Percentiles rank a stretch among this genome's conserved stretches.
Evolutionary conservation across 179 eudicot species (phyloP).

Genomic region (Drosera spatulata): DNA sequence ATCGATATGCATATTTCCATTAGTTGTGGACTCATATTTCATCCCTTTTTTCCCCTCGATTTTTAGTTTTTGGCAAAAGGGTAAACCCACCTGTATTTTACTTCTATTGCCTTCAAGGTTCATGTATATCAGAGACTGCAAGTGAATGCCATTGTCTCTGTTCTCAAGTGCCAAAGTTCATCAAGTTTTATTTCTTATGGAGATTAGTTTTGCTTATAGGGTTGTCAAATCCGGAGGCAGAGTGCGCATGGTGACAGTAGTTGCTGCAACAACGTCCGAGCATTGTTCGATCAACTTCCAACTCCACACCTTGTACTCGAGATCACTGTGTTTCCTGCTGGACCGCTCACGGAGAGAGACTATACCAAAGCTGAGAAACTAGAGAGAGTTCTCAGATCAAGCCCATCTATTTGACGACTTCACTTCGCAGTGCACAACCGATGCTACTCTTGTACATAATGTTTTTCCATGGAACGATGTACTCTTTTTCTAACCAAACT

Average conservation of each 20-base stretch:
- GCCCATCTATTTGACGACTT: slow-evolving; percentile 52
- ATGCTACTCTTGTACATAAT: too few relatives aligned
- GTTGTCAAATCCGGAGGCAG: slow-evolving; percentile 95
- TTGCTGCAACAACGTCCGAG: slow-evolving; percentile 91
- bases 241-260: slow-evolving; percentile 96
- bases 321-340: slow-evolving; percentile 89
- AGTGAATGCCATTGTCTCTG: too few relatives aligned
- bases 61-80: too few relatives aligned
- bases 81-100: too few relatives aligned
- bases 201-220: slow-evolving; percentile 28
- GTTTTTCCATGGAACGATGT: too few relatives aligned
- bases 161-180: neutral
- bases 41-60: too few relatives aligned
- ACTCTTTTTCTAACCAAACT: too few relatives aligned
- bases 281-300: slow-evolving; percentile 91
- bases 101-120: too few relatives aligned
- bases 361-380: slow-evolving; percentile 85
- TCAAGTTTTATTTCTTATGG: neutral
- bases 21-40: too few relatives aligned
- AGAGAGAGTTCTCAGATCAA: slow-evolving; percentile 80
- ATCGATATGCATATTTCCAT: too few relatives aligned
- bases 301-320: slow-evolving; percentile 86
- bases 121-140: too few relatives aligned
- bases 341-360: slow-evolving; percentile 86
- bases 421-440: too few relatives aligned